Evolutionary conservation across 257 asterid species (phyloP).

Genomic region (Buddleja alternifolia): DNA sequence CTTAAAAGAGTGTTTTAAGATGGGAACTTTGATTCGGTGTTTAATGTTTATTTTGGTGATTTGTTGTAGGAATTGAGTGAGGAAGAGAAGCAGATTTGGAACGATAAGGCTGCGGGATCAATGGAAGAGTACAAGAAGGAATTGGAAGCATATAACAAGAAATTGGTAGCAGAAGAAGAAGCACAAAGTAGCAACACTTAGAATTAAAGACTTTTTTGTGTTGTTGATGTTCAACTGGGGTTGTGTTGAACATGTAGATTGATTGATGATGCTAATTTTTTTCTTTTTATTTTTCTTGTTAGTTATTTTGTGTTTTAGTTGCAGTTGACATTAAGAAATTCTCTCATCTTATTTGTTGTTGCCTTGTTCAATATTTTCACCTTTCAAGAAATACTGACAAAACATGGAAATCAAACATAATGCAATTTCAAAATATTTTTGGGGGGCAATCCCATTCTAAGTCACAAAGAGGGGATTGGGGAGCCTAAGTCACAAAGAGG

Average conservation of each 20-base stretch:
- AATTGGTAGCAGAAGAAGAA: constrained; percentile 46
- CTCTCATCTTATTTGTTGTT: too few relatives aligned
- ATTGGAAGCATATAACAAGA: constrained; percentile 66
- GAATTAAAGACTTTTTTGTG: neutral
- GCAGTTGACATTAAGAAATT: neutral
- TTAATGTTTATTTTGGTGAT: neutral
- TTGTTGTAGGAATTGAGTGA: constrained; percentile 61
- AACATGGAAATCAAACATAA: too few relatives aligned
- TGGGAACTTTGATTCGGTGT: neutral
- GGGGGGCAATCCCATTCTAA: too few relatives aligned
- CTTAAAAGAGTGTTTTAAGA: neutral
- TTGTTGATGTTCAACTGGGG: constrained; percentile 52
- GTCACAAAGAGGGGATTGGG: too few relatives aligned
- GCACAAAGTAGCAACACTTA: constrained; percentile 31
- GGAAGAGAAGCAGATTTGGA: constrained; percentile 75
- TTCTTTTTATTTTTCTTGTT: neutral
- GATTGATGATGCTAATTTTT: too few relatives aligned
- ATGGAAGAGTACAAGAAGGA: constrained; percentile 85
- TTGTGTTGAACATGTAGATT: constrained; percentile 53
- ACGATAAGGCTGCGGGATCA: constrained; percentile 65
- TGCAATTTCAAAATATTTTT: too few relatives aligned
- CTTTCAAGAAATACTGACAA: too few relatives aligned
- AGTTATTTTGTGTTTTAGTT: neutral
- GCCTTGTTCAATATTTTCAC: too few relatives aligned
- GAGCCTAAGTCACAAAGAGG: too few relatives aligned